phyloP scores from a whole-genome alignment of 768 basidiomycete species.

The Crassisporium funariophilum region DNA sequence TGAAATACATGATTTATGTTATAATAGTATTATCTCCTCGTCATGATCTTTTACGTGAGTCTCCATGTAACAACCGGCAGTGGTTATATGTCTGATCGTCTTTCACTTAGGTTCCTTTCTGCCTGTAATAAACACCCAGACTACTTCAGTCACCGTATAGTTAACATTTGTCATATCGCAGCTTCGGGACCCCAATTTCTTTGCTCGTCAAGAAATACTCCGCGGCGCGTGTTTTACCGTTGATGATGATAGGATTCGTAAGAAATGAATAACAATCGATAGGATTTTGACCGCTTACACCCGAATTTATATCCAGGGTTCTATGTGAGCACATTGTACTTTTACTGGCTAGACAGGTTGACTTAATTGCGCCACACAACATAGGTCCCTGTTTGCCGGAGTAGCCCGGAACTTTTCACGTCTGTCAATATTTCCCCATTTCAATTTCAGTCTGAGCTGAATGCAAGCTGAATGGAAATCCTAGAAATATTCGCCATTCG shows the following conservation, averaged over 20 bases:
- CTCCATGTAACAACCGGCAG: background rate
- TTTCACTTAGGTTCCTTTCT: conserved; percentile 42
- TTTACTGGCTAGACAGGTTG: background rate
- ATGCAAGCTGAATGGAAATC: too few species aligned
- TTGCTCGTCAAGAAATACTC: conserved; percentile 50
- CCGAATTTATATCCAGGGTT: conserved; percentile 30
- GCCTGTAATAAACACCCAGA: conserved; percentile 39
- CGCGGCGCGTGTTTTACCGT: conserved; percentile 46
- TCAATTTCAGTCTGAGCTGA: background rate
- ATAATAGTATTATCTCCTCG: conserved; percentile 46
- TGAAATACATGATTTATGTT: conserved; percentile 2
- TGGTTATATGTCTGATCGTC: background rate
- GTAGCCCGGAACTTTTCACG: conserved; percentile 49
- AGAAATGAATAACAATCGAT: too few species aligned
- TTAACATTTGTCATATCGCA: conserved; percentile 11
- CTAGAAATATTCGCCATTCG: conserved; percentile 49
- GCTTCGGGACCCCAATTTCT: conserved; percentile 52
- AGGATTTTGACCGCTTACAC: background rate
- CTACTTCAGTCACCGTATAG: background rate
- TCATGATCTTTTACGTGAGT: conserved; percentile 49
- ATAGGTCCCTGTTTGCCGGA: conserved; percentile 46
- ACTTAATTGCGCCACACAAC: background rate
- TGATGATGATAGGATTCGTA: conserved; percentile 55
- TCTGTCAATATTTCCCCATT: conserved; percentile 13
- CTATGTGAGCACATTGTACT: conserved; percentile 33